A percentile compares a stretch with the other conserved stretches of the same genome.
Conservation (phyloP, 768 basidiomycete species). For the Jaapia argillacea region DNA sequence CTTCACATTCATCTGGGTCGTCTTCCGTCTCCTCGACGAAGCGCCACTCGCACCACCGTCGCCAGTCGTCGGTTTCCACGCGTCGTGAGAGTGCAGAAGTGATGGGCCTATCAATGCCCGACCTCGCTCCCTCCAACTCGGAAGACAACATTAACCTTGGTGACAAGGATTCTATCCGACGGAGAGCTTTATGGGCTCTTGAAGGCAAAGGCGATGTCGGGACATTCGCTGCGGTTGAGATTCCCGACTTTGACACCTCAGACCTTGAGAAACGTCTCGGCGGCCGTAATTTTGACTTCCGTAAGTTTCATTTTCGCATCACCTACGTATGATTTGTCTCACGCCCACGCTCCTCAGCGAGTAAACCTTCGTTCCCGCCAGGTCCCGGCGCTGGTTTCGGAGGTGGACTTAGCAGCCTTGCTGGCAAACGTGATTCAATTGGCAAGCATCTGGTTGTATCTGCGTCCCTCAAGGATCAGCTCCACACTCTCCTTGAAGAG, state of each 20-base stretch:
- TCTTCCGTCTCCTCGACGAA: slow-evolving; percentile 25
- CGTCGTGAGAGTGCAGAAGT: slow-evolving; percentile 84
- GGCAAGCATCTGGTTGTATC: slow-evolving; percentile 53
- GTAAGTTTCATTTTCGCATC: slow-evolving; percentile 31
- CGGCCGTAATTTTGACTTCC: slow-evolving; percentile 66
- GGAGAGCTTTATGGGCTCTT: slow-evolving; percentile 76
- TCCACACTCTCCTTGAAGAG: slow-evolving; percentile 74
- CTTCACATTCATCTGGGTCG: slow-evolving; percentile 22
- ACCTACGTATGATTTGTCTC: too few relatives aligned
- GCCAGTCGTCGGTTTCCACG: slow-evolving; percentile 83
- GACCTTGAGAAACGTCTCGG: slow-evolving; percentile 41
- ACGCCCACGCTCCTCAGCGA: slow-evolving; percentile 31
- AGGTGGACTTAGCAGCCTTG: slow-evolving; percentile 29
- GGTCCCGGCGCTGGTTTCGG: slow-evolving; percentile 32
- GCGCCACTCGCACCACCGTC: slow-evolving; percentile 74
- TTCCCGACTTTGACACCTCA: slow-evolving; percentile 64
- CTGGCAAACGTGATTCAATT: slow-evolving; percentile 73
- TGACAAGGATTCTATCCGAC: slow-evolving; percentile 71
- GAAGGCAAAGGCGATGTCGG: slow-evolving; percentile 70
- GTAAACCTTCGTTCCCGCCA: slow-evolving; percentile 50
- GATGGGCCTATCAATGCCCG: slow-evolving; percentile 73
- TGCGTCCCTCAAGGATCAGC: slow-evolving; percentile 62
- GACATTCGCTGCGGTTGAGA: slow-evolving; percentile 69
- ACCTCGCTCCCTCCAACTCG: slow-evolving; percentile 46
- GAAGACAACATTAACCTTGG: slow-evolving; percentile 63